Percentiles rank a stretch among this genome's conserved stretches.
These are phyloP conservation scores for Tetradesmus obliquus DNA, from an alignment of 139 green algal genomes.

Conservation along the genomic window DNA sequence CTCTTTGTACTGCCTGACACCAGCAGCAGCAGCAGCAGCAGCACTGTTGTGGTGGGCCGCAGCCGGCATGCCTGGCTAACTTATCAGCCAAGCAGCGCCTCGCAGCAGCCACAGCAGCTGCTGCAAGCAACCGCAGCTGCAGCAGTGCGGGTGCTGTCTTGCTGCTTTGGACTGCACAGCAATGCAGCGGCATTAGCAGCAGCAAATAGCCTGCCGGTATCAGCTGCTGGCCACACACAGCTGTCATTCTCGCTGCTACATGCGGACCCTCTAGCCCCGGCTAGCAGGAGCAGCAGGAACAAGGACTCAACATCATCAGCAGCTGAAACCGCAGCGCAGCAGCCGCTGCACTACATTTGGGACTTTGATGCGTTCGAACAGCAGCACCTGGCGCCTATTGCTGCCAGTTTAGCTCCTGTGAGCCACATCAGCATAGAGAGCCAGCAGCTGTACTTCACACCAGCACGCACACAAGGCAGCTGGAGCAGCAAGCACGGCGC, in stretches of 20 bases:
- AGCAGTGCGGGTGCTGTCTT: not conserved
- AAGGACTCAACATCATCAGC: not conserved
- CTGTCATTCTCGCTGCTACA: constrained; percentile 38
- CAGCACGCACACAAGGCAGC: constrained; percentile 7
- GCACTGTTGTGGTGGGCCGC: not conserved
- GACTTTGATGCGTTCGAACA: constrained; percentile 35
- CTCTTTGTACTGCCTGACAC: not conserved
- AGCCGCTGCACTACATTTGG: constrained; percentile 1
- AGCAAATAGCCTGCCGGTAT: constrained; percentile 9
- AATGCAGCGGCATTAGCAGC: not conserved
- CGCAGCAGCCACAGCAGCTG: constrained; percentile 11
- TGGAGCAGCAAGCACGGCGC: constrained; percentile 43
- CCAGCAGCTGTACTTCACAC: constrained; percentile 54
- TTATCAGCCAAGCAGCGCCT: not conserved
- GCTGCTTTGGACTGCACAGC: constrained; percentile 30
- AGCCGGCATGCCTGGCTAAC: not conserved
- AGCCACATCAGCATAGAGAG: not conserved
- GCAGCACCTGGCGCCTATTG: constrained; percentile 21
- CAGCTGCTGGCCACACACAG: constrained; percentile 5
- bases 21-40: constrained; percentile 26
- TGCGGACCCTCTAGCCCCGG: not conserved
- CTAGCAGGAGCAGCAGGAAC: not conserved
- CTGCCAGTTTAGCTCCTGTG: not conserved
- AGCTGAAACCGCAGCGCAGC: constrained; percentile 30
- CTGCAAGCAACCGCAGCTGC: not conserved